Evolutionary conservation across 2,329 filamentous ascomycete species (phyloP).

Genomic region (Colletotrichum viniferum): DNA sequence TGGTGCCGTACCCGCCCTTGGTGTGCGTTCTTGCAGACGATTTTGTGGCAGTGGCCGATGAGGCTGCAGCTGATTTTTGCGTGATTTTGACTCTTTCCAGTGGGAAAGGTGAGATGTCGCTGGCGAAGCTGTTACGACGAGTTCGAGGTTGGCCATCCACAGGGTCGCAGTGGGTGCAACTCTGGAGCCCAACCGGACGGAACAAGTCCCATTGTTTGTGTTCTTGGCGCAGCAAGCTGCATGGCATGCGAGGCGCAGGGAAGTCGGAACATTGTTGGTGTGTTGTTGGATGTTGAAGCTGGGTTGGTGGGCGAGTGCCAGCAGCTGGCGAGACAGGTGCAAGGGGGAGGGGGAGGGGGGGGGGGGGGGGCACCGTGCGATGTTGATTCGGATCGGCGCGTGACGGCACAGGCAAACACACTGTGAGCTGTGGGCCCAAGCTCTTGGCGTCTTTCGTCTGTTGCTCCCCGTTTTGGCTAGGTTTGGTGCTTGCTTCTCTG

Average conservation of each 20-base stretch:
- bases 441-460: background rate
- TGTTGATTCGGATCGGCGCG: background rate
- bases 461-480: background rate
- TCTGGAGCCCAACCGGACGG: slow-evolving; percentile 8
- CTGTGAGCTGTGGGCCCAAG: background rate
- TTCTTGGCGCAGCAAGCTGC: background rate
- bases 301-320: background rate
- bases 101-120: slow-evolving; percentile 7
- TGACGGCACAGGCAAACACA: background rate
- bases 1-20: background rate
- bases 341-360: background rate
- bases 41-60: background rate
- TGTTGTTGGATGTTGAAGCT: background rate
- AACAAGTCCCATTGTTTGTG: background rate
- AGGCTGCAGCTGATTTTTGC: background rate
- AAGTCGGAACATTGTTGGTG: background rate
- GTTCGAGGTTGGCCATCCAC: background rate
- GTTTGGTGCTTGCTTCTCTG: background rate
- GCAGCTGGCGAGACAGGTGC: background rate
- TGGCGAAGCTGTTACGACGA: background rate
- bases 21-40: background rate
- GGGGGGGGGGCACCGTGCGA: background rate
- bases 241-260: background rate
- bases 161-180: slow-evolving; percentile 6
- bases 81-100: background rate